Percentiles rank a stretch among this genome's conserved stretches.
Conservation (phyloP, 306 rosid species). For the Carpinus viminea region DNA sequence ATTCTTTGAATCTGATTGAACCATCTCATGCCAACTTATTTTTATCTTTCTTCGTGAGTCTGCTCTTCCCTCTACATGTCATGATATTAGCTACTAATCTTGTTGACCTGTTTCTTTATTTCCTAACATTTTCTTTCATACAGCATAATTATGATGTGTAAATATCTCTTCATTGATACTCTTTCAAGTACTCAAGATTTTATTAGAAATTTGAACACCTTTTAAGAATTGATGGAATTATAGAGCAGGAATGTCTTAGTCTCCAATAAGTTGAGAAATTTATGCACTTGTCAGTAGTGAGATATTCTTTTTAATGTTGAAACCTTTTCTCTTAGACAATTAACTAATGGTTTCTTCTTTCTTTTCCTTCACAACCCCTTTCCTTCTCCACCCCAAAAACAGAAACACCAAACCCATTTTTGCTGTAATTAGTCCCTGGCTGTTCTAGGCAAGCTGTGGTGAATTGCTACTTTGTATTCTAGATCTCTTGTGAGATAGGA, state of each 20-base stretch:
- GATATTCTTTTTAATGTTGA: background rate
- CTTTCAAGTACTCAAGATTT: background rate
- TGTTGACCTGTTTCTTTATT: background rate
- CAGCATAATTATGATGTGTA: background rate
- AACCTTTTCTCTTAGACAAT: background rate
- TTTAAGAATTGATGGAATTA: background rate
- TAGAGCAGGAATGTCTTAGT: background rate
- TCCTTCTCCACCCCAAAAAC: conserved; percentile 1
- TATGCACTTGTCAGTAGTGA: background rate
- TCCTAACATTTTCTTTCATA: background rate
- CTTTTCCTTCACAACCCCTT: background rate
- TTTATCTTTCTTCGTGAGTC: background rate
- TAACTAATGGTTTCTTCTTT: background rate
- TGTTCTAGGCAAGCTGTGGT: background rate
- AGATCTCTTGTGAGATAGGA: background rate
- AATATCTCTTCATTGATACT: background rate
- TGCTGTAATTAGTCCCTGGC: background rate
- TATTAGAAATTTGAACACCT: background rate
- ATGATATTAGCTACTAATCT: background rate
- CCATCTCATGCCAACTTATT: background rate
- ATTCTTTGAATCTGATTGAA: background rate
- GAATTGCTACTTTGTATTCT: background rate
- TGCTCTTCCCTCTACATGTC: background rate
- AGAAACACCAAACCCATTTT: background rate
- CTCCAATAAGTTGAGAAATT: background rate